A percentile compares a stretch with the other conserved stretches of the same genome.
These are phyloP conservation scores for Fagopyrum tataricum DNA, from an alignment of 148 eudicot species.

Conservation along the genomic window DNA sequence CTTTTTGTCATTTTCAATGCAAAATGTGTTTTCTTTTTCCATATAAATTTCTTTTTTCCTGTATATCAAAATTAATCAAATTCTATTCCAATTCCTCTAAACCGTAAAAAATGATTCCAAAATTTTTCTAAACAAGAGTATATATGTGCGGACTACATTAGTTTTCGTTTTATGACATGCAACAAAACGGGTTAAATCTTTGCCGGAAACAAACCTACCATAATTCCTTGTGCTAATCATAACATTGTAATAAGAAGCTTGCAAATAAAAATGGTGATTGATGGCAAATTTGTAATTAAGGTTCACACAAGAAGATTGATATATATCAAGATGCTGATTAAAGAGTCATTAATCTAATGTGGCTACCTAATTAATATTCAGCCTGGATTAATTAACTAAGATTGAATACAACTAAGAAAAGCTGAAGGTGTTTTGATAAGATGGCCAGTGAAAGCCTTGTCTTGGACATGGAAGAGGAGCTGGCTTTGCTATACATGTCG, in stretches of 20 bases:
- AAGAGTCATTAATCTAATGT: not conserved
- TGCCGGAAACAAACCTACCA: not conserved
- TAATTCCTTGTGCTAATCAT: too few relatives aligned
- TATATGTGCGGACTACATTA: too few relatives aligned
- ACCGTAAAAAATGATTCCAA: too few relatives aligned
- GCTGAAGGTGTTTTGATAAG: slow-evolving; percentile 2
- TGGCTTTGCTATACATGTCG: slow-evolving; percentile 10
- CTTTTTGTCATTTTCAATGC: too few relatives aligned
- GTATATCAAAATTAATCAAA: too few relatives aligned
- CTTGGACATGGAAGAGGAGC: slow-evolving; percentile 13
- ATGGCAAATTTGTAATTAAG: not conserved
- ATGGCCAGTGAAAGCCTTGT: not conserved
- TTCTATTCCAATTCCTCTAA: too few relatives aligned
- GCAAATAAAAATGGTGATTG: not conserved
- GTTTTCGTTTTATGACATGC: too few relatives aligned
- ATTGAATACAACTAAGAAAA: not conserved
- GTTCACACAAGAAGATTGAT: not conserved
- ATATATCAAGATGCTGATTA: not conserved
- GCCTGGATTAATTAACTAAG: not conserved
- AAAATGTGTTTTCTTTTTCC: too few relatives aligned
- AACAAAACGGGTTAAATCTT: too few relatives aligned
- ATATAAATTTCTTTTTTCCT: too few relatives aligned
- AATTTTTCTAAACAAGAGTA: too few relatives aligned
- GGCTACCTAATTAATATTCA: not conserved
- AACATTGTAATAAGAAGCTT: not conserved